Percentiles rank a stretch among this genome's conserved stretches.
phyloP scores from a whole-genome alignment of 768 basidiomycete species.

The Trametes cinnabarina region DNA sequence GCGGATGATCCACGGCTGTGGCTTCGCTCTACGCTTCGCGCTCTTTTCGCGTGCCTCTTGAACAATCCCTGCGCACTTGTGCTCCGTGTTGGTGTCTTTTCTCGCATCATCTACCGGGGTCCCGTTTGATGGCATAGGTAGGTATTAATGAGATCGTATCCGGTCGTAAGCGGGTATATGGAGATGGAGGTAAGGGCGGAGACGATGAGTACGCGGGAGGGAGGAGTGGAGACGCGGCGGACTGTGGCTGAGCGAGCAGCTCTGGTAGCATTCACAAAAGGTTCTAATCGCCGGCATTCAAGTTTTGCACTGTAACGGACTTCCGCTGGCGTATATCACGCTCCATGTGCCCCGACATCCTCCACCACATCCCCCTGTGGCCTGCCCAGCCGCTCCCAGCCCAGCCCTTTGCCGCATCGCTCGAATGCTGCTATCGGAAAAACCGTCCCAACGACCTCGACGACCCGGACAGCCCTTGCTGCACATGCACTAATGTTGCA shows the following conservation, averaged over 20 bases:
- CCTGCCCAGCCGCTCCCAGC: neutral
- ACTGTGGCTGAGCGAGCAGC: neutral
- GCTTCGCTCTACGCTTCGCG: conserved; percentile 39
- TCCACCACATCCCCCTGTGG: too few species aligned
- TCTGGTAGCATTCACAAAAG: neutral
- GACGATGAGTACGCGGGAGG: neutral
- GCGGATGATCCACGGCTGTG: conserved; percentile 72
- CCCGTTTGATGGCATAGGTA: conserved; percentile 10
- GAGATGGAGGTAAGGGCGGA: neutral
- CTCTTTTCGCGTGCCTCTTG: conserved; percentile 48
- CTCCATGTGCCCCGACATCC: too few species aligned
- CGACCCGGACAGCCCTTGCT: neutral
- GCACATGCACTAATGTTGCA: neutral
- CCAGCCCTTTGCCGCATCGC: neutral
- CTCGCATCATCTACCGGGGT: neutral
- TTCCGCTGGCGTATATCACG: too few species aligned
- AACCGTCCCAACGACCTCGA: neutral
- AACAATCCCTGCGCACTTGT: conserved; percentile 50
- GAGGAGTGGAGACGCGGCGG: neutral
- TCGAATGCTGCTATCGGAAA: neutral
- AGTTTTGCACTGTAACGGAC: too few species aligned
- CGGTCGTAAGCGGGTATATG: neutral
- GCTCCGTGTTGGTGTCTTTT: conserved; percentile 1
- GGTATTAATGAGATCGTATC: neutral
- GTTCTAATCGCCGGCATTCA: too few species aligned